Conservation (phyloP, 2,329 filamentous ascomycete species). For the Diplodia intermedia region DNA sequence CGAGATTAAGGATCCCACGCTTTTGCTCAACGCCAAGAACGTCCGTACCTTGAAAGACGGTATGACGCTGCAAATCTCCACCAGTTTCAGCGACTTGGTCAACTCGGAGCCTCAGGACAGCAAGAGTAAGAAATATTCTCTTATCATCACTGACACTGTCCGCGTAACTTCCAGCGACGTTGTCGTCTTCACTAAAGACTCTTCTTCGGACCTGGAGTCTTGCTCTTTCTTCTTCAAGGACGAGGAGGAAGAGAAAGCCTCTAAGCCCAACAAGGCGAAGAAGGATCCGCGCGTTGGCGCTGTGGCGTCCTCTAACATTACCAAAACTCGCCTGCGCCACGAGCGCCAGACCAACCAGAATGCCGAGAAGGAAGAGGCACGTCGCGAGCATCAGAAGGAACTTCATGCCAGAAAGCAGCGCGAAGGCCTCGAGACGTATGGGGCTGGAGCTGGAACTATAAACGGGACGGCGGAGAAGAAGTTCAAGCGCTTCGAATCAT, state of each 20-base stretch:
- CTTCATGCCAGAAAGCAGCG: conserved; percentile 86
- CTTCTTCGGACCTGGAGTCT: conserved; percentile 87
- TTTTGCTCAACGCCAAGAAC: conserved; percentile 89
- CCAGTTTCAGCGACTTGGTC: conserved; percentile 86
- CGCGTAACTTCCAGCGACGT: conserved; percentile 80
- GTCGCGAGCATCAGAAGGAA: conserved; percentile 92
- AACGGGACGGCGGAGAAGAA: conserved; percentile 96
- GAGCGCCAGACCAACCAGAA: conserved; percentile 88
- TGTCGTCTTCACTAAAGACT: conserved; percentile 91
- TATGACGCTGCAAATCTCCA: conserved; percentile 93
- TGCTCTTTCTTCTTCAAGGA: conserved; percentile 99
- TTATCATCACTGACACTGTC: conserved; percentile 91
- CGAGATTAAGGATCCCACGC: conserved; percentile 82
- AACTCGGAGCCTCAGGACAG: conserved; percentile 89
- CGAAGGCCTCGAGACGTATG: conserved; percentile 83
- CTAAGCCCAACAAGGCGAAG: conserved; percentile 82
- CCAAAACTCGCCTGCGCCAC: conserved; percentile 87
- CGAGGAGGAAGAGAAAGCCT: conserved; percentile 81
- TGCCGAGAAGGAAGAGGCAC: conserved; percentile 85
- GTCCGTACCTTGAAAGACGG: conserved; percentile 84
- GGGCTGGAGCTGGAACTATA: conserved; percentile 81
- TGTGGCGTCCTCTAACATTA: conserved; percentile 93
- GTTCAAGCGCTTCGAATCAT: conserved; percentile 99
- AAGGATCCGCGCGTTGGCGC: conserved; percentile 82
- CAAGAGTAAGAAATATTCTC: conserved; percentile 84